These are phyloP conservation scores for Aspergillus sp. DNA, from an alignment of 2,329 filamentous ascomycete species.

Conservation along the genomic window DNA sequence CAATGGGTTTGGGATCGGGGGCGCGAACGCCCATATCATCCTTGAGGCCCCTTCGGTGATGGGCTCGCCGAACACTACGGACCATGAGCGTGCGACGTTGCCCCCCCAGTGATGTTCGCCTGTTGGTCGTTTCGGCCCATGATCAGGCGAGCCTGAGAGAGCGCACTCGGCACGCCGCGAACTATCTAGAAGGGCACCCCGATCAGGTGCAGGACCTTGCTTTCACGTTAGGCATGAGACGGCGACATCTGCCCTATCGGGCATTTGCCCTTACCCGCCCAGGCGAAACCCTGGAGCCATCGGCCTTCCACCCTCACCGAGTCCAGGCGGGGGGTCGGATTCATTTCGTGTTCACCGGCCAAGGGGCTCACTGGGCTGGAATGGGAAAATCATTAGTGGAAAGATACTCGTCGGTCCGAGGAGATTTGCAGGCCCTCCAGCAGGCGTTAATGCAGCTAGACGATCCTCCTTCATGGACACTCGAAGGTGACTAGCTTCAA, in stretches of 20 bases:
- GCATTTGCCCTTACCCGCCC: constrained; percentile 2
- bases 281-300: not conserved
- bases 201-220: constrained; percentile 4
- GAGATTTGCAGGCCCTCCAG: not conserved
- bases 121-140: constrained; percentile 10
- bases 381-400: constrained; percentile 19
- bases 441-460: not conserved
- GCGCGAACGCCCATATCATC: constrained; percentile 6
- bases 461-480: not conserved
- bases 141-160: constrained; percentile 5
- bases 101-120: not conserved
- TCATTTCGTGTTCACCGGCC: constrained; percentile 25
- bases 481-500: not conserved
- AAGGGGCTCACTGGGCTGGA: constrained; percentile 26
- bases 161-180: constrained; percentile 2
- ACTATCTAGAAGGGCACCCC: constrained; percentile 1
- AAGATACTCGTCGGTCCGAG: not conserved
- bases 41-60: not conserved
- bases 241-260: not conserved
- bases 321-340: too few relatives aligned
- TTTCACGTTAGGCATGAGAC: constrained; percentile 2
- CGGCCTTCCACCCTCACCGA: too few relatives aligned
- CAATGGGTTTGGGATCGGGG: constrained; percentile 23
- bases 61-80: not conserved
- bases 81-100: not conserved